Conservation (phyloP, 2,329 filamentous ascomycete genomes). For the Scortechinia acanthostroma region DNA sequence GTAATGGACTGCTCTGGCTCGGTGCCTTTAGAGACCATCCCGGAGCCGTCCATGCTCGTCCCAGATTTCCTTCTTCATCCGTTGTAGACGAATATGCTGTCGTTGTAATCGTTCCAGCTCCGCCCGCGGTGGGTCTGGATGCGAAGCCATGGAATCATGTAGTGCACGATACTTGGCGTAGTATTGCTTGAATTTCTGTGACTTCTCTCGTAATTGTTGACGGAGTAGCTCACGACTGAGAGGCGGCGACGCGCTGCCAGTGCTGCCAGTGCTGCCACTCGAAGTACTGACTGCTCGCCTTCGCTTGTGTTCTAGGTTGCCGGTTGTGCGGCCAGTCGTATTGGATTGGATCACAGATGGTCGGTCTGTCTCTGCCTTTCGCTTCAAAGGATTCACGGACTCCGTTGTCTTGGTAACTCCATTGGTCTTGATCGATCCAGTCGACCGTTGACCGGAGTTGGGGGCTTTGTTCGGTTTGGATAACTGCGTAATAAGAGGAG, state of each 20-base stretch:
- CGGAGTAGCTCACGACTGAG: conserved; percentile 11
- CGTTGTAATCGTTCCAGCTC: conserved; percentile 42
- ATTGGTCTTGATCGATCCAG: too few relatives aligned
- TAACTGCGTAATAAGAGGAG: conserved; percentile 28
- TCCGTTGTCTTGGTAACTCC: conserved; percentile 13
- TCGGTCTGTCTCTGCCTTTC: conserved; percentile 24
- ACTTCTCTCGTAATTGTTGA: conserved; percentile 22
- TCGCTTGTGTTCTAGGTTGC: not conserved
- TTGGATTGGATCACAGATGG: conserved; percentile 15
- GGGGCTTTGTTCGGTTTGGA: conserved; percentile 15
- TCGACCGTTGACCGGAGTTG: conserved; percentile 12
- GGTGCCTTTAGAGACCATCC: not conserved
- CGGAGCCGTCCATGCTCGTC: conserved; percentile 22
- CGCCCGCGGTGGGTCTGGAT: conserved; percentile 30
- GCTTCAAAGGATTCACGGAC: conserved; percentile 22
- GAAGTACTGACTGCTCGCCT: conserved; percentile 5
- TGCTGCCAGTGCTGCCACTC: conserved; percentile 2
- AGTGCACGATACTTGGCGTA: conserved; percentile 49
- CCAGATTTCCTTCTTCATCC: conserved; percentile 51
- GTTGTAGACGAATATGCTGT: conserved; percentile 42
- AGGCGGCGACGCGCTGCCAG: conserved; percentile 9
- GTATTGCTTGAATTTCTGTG: conserved; percentile 41
- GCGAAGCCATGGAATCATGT: conserved; percentile 33
- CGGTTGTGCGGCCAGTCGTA: not conserved
- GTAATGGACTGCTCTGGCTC: too few relatives aligned